Base-by-base conservation (phyloP, 345 rosid genomes). In the Triadica sebifera region DNA sequence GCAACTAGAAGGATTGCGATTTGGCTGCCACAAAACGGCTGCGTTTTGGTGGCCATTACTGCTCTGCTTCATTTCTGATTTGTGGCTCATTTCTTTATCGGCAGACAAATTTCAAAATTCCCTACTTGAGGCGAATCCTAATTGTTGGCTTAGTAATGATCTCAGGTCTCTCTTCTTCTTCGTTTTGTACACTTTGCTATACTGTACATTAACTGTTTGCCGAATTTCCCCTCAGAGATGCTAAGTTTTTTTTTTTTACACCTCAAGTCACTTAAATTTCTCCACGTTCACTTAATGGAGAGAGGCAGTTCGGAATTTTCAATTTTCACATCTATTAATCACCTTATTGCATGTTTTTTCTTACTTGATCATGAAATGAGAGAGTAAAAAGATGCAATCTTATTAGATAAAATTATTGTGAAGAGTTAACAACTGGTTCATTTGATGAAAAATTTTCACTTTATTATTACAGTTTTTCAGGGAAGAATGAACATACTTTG, bases 151-250 rank as follows among this genome's bases (percentile, higher is more conserved):
- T 22, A 61, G 49, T 20, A 15, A 72, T 72, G 75, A 46, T 72
- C 22, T 25, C 60, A 61, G 75, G 75, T 72, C 4, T 34, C 5
- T 60, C 11, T 49, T 38, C 6, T 4, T 20, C 15, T 6, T 59
- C 0, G 16, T 62, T 19, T 61, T 19, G 3, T 0, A 2, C 43
- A 3, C 9, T 10, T 61, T 1, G 22, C 19, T 61, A n/a, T 13
- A 34, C 16, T 72, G 60, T 37, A 61, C 37, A 37, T 61, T 8
- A 61, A 50, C 49, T 50, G 70, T 65, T 65, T 16, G 70, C 13
- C 52, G 70, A 65, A 53, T 39, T 13, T 41, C 63, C 55, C 56
- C 25, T 52, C 6, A 38, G 43, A 41, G 29, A 29, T 6, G 3
- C 47, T 4, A 6, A 6, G 8, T 69, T 63, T 63, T 20, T 20